A percentile compares a stretch with the other conserved stretches of the same genome.
phyloP scores from a whole-genome alignment of 768 basidiomycete species.

The Dacryopinax primogenitus region DNA sequence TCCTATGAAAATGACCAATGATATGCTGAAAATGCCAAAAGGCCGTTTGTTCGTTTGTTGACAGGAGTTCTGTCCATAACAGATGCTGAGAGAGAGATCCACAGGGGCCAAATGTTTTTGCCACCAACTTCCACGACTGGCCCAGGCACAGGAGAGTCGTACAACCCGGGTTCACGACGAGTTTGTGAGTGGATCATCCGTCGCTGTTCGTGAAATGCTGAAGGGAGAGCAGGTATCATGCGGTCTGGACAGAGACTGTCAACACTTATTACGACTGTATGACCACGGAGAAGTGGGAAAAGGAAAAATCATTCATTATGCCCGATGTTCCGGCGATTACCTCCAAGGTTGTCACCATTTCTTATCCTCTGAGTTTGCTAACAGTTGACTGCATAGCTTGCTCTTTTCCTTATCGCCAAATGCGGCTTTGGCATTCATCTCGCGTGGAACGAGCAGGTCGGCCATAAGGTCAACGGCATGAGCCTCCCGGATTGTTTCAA shows the following conservation, averaged over 20 bases:
- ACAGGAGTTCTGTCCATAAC: too few species aligned
- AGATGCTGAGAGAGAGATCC: too few species aligned
- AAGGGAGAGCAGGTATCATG: not conserved
- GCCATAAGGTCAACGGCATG: not conserved
- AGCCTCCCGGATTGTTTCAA: not conserved
- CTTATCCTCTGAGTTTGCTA: not conserved
- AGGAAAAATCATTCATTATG: not conserved
- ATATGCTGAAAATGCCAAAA: not conserved
- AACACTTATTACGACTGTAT: not conserved
- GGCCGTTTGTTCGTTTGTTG: too few species aligned
- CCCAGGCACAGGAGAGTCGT: not conserved
- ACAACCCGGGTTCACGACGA: not conserved
- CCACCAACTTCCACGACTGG: not conserved
- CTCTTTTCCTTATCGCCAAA: not conserved
- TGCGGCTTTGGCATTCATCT: not conserved
- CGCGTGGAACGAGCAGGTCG: not conserved
- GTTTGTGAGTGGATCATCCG: not conserved
- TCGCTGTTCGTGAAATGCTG: too few species aligned
- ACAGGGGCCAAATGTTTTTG: not conserved
- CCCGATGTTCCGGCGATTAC: not conserved
- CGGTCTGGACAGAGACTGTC: not conserved
- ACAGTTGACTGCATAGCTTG: not conserved
- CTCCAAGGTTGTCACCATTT: not conserved
- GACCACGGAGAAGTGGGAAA: not conserved
- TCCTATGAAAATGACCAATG: too few species aligned